Evolutionary conservation across 805 yeast genomes (phyloP).

Genomic region (Metschnikowia corniflorae): DNA sequence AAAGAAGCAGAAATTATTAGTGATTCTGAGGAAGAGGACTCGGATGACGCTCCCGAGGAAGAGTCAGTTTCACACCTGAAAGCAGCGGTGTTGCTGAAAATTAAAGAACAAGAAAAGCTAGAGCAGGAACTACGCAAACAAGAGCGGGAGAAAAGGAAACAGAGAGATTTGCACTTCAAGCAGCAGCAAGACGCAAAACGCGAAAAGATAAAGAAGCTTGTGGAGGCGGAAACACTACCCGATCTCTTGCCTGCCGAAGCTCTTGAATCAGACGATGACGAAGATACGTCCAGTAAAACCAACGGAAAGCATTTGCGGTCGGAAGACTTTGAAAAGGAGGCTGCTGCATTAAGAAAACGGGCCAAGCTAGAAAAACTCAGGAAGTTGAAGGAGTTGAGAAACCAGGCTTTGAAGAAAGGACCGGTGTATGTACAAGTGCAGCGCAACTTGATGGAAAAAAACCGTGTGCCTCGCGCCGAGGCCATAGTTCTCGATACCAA

Average conservation of each 20-base stretch:
- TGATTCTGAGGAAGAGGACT: conserved; percentile 14
- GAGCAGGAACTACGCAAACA: conserved; percentile 24
- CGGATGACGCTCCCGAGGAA: conserved; percentile 42
- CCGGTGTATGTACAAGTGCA: conserved; percentile 40
- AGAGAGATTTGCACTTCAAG: conserved; percentile 28
- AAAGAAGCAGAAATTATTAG: conserved; percentile 10
- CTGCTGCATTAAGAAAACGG: conserved; percentile 25
- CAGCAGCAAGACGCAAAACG: conserved; percentile 35
- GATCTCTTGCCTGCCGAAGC: conserved; percentile 42
- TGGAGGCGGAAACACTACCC: conserved; percentile 29
- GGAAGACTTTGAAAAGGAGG: conserved; percentile 32
- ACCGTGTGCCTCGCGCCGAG: conserved; percentile 37
- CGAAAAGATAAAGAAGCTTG: conserved; percentile 13
- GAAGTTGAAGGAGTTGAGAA: conserved; percentile 24
- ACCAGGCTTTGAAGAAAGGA: conserved; percentile 32
- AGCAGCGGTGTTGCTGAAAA: conserved; percentile 24
- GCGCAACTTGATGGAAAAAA: conserved; percentile 19
- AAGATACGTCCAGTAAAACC: conserved; percentile 6
- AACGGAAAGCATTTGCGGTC: conserved; percentile 30
- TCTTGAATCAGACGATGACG: conserved; percentile 22
- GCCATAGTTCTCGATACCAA: conserved; percentile 27
- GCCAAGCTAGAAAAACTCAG: conserved; percentile 34
- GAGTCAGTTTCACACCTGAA: conserved; percentile 33
- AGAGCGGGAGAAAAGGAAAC: conserved; percentile 36
- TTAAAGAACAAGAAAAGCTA: conserved; percentile 20